A percentile compares a stretch with the other conserved stretches of the same genome.
Conservation (phyloP, 805 yeast species). For the Starmerella roubikii region DNA sequence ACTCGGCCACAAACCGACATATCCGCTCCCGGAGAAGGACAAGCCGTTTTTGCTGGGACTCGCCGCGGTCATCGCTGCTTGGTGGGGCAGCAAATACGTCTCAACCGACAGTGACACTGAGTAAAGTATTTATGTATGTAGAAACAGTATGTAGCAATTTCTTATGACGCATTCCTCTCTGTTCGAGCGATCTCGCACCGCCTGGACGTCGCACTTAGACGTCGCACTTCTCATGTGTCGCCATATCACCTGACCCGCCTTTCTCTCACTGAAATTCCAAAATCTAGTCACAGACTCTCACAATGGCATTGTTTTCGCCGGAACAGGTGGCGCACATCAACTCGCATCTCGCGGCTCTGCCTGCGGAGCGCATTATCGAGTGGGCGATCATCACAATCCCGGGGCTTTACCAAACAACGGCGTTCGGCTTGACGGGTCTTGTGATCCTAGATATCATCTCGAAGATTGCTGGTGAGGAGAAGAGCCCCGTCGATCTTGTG, state of each 20-base stretch:
- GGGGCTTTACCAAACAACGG: slow-evolving; percentile 75
- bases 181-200: too few species aligned
- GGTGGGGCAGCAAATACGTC: slow-evolving; percentile 25
- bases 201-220: too few species aligned
- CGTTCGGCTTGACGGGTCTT: slow-evolving; percentile 86
- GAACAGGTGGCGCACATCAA: slow-evolving; percentile 57
- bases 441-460: slow-evolving; percentile 75
- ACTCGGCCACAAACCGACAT: slow-evolving; percentile 7
- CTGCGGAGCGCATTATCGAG: slow-evolving; percentile 59
- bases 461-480: slow-evolving; percentile 29
- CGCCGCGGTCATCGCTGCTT: slow-evolving; percentile 25
- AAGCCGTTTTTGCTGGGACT: slow-evolving; percentile 25
- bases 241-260: too few species aligned
- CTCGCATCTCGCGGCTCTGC: slow-evolving; percentile 36
- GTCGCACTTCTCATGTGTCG: too few species aligned
- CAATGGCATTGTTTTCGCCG: slow-evolving; percentile 16
- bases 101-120: background rate
- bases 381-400: slow-evolving; percentile 86
- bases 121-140: background rate
- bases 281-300: too few species aligned
- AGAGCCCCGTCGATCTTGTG: slow-evolving; percentile 51
- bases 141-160: too few species aligned
- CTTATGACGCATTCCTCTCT: too few species aligned
- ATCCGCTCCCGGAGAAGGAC: slow-evolving; percentile 23
- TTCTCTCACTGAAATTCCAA: too few species aligned